Evolutionary conservation across 2,329 filamentous ascomycete genomes (phyloP), one percentile per base, ranked within the genome.

Genomic region (Dactylellina cionopaga): DNA sequence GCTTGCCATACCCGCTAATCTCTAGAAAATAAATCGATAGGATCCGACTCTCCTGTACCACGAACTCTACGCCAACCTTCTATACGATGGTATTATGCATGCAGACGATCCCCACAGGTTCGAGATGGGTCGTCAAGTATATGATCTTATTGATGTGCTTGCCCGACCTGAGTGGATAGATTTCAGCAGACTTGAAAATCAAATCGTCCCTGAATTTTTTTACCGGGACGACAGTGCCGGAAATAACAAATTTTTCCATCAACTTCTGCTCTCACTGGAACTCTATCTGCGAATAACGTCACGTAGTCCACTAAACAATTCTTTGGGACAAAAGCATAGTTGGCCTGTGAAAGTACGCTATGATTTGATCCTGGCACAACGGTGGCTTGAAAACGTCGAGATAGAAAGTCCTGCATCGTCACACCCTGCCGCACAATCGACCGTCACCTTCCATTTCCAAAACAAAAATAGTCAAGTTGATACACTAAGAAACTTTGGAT

Each of bases 131-230:
- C 85, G 84, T 78, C 90, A 92, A 79, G 92, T 92, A 70, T 86
- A 84, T 27, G 89, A 92, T 78, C 83, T 92, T 19, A 87, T 92
- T 63, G 84, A 87, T 75, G 88, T 89, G 0, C 81, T 92, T 9
- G 89, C 88, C 0, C 84, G 88, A n/a, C 83, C 85, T 0, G 84
- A 87, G 65, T 92, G 90, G 90, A 88, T 90, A 75, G 89, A 92
- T 79, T 91, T 92, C 76, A 89, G 88, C 25, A 82, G 84, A 33
- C 85, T 85, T 2, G 86, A 86, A 77, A 91, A 92, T 76, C 90
- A 92, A 77, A 88, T 92, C 19, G 86, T 89, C 22, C 90, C 90
- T 2, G 87, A 88, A 59, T 92, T 89, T 80, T 89, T 92, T 70
- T 88, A 84, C 63, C 82, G 84, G 33, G 81, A 83, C 15, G 88